Evolutionary conservation across 495 filamentous ascomycete species (phyloP).

Genomic region (Neurospora cerealis): DNA sequence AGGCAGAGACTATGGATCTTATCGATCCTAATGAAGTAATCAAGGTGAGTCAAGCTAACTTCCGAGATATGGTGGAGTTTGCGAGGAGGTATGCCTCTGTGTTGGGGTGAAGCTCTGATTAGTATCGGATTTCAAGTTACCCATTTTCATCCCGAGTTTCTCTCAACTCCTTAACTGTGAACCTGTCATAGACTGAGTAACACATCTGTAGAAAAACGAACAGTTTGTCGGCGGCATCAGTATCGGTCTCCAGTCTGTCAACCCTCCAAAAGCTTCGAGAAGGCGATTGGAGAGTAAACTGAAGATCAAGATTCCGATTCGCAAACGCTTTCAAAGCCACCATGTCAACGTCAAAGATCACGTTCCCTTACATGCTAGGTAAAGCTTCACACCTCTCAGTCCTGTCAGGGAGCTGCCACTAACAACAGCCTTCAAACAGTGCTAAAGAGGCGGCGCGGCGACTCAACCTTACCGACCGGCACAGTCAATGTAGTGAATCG

Average conservation of each 20-base stretch:
- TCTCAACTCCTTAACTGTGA: neutral
- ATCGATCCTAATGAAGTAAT: conserved; percentile 1
- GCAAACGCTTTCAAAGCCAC: neutral
- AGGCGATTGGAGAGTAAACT: neutral
- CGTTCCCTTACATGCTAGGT: neutral
- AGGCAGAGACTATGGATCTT: neutral
- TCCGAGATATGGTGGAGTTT: neutral
- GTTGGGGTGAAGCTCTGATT: neutral
- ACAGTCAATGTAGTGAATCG: neutral
- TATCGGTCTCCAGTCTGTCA: neutral
- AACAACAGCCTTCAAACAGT: neutral
- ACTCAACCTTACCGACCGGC: neutral
- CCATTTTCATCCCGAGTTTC: neutral
- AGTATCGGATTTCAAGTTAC: neutral
- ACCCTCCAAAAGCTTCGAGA: neutral
- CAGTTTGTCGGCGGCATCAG: conserved; percentile 4
- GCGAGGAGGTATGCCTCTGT: neutral
- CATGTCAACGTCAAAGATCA: neutral
- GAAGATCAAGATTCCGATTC: neutral
- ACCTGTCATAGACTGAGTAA: neutral
- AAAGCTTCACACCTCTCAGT: neutral
- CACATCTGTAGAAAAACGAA: conserved; percentile 1
- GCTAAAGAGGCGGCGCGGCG: neutral
- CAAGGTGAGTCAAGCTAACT: neutral
- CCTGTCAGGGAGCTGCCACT: neutral